A percentile compares a stretch with the other conserved stretches of the same genome.
Evolutionary conservation across 352 stramenopile genomes (phyloP).

Genomic region (Pythium grandisporangium): DNA sequence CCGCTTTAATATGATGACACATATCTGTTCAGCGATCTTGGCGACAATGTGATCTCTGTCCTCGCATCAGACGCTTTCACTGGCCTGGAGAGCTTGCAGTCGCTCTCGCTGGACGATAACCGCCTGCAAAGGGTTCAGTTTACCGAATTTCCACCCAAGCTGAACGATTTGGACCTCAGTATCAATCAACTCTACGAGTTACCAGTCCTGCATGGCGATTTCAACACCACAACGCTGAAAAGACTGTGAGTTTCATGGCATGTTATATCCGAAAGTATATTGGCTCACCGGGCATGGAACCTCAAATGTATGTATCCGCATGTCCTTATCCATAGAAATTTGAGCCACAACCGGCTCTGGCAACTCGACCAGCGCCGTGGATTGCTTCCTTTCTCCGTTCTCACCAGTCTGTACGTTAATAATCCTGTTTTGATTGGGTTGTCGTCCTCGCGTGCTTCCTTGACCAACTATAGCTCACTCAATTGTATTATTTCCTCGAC

Average conservation of each 20-base stretch:
- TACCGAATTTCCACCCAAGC: conserved; percentile 23
- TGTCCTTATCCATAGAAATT: conserved; percentile 22
- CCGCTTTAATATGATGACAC: no score
- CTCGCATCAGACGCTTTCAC: conserved; percentile 40
- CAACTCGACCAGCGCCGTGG: conserved; percentile 36
- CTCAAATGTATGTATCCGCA: neutral
- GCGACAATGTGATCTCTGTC: conserved; percentile 62
- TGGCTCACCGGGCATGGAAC: no score
- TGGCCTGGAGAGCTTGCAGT: conserved; percentile 25
- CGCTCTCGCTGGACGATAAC: conserved; percentile 34
- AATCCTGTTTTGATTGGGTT: neutral
- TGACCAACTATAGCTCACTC: no score
- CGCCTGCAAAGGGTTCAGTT: conserved; percentile 35
- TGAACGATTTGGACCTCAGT: conserved; percentile 37
- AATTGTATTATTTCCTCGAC: no score
- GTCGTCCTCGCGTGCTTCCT: neutral
- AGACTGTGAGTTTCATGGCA: conserved; percentile 28
- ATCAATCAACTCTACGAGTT: conserved; percentile 44
- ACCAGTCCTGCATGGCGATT: conserved; percentile 24
- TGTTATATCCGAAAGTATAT: no score
- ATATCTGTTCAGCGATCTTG: conserved; percentile 63
- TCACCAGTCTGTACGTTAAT: conserved; percentile 33
- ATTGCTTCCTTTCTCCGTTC: conserved; percentile 26
- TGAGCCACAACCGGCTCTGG: conserved; percentile 61
- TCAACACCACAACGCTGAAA: conserved; percentile 21